Evolutionary conservation across 257 asterid species (phyloP), one percentile per base, ranked within the genome.

Genomic region (Solanum chilense): DNA sequence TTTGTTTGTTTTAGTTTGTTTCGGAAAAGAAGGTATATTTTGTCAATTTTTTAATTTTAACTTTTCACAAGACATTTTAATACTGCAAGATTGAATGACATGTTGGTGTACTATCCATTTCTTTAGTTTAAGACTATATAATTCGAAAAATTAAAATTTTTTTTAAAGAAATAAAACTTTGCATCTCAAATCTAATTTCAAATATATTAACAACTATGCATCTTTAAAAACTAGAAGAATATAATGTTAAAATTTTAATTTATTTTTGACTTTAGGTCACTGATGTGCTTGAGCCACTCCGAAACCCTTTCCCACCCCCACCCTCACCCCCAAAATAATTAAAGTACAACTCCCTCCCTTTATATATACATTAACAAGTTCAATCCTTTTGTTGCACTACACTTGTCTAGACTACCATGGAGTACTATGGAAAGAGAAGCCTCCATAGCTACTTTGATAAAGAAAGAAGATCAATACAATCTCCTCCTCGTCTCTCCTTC

Each of bases 401-500:
- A n/a, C 8, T 73, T 83, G 52, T 41, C 39, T 52, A 74, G 69
- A 47, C 39, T 37, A 37, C 84, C 87, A 94, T 94, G 98, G 98
- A 93, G 21, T 91, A 47, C 88, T 86, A 88, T 84, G 84, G 88
- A 27, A 86, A 89, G 56, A 88, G 92, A 90, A 73, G 86, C 27
- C 94, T 66, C 85, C 91, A 52, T 92, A 92, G 58, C 89, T 89
- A 90, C 90, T 87, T 89, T 27, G 90, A 88, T 29, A 88, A 86
- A 52, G 92, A 91, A 68, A 91, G 64, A 83, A 90, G 88, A 25
- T 27, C 78, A 23, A 52, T 66, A 37, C 91, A 56, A 56, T 89
- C 95, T 12, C 94, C 94, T 13, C 94, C 91, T 9, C 92, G 88
- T 27, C 87, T 90, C 87, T 86, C 97, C 85, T 66, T 85, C 88